Evolutionary conservation across 345 rosid species (phyloP).

Genomic region (Cardamine resedifolia): DNA sequence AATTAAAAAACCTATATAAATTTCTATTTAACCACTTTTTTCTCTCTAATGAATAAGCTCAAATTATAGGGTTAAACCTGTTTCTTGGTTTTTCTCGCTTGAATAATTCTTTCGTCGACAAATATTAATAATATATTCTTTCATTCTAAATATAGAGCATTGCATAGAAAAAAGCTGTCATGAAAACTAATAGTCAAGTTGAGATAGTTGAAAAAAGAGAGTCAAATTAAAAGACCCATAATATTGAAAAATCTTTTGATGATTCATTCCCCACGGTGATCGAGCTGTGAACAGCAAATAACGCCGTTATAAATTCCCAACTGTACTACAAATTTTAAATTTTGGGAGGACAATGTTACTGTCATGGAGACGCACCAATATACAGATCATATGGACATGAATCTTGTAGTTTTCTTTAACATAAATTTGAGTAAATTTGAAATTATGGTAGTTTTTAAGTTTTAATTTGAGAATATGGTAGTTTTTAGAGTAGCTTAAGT

Average conservation of each 20-base stretch:
- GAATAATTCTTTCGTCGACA: neutral
- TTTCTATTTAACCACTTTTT: too few relatives aligned
- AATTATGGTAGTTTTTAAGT: too few relatives aligned
- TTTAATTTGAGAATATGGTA: too few relatives aligned
- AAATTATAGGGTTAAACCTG: too few relatives aligned
- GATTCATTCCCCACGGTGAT: constrained; percentile 25
- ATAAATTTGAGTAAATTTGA: too few relatives aligned
- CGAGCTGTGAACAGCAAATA: constrained; percentile 15
- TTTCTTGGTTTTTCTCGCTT: neutral
- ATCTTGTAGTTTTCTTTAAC: neutral
- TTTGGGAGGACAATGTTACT: neutral
- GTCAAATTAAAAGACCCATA: constrained; percentile 11
- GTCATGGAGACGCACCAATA: neutral
- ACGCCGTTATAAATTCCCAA: neutral
- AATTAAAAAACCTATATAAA: too few relatives aligned
- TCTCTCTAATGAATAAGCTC: too few relatives aligned
- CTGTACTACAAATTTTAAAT: neutral
- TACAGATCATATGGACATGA: neutral
- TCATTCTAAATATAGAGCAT: neutral
- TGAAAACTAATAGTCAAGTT: constrained; percentile 7
- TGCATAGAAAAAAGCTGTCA: neutral
- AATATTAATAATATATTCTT: neutral
- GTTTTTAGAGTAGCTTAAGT: too few relatives aligned
- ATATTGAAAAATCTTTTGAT: constrained; percentile 11
- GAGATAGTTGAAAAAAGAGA: neutral